Evolutionary conservation across 1,284 basidiomycete species (phyloP).

Genomic region (Ceratobasidium sp.): DNA sequence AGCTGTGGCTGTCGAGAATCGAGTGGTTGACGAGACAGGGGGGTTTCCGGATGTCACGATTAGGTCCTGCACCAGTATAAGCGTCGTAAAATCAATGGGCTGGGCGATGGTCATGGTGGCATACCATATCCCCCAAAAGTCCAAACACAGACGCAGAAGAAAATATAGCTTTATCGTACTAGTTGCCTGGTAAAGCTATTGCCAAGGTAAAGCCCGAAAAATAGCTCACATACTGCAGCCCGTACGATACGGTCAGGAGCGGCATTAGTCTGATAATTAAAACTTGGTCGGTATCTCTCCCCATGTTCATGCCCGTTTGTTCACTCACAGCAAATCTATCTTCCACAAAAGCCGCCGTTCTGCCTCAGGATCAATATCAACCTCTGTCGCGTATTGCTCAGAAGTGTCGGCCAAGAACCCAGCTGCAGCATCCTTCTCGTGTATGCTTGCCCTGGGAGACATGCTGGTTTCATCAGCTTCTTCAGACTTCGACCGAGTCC

Average conservation of each 20-base stretch:
- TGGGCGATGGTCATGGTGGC: background rate
- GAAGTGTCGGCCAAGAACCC: slow-evolving; percentile 30
- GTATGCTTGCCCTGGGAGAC: slow-evolving; percentile 10
- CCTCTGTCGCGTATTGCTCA: background rate
- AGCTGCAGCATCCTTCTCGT: slow-evolving; percentile 40
- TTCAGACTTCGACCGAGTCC: slow-evolving; percentile 18
- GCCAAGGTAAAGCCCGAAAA: no score
- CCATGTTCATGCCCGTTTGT: background rate
- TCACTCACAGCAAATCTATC: slow-evolving; percentile 49
- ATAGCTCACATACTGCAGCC: slow-evolving; percentile 54
- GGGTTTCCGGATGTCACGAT: slow-evolving; percentile 39
- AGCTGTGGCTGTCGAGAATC: slow-evolving; percentile 44
- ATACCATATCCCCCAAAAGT: slow-evolving; percentile 48
- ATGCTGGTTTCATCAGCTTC: slow-evolving; percentile 15
- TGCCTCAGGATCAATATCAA: slow-evolving; percentile 45
- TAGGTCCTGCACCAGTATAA: slow-evolving; percentile 25
- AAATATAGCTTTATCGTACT: slow-evolving; percentile 59
- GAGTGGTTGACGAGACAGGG: slow-evolving; percentile 41
- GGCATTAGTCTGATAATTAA: slow-evolving; percentile 51
- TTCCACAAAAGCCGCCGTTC: slow-evolving; percentile 49
- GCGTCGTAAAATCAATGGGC: background rate
- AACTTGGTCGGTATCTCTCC: background rate
- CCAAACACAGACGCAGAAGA: slow-evolving; percentile 58
- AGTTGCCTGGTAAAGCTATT: slow-evolving; percentile 39
- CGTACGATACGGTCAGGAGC: slow-evolving; percentile 56